These are phyloP conservation scores for Rickenella mellea DNA, from an alignment of 768 basidiomycete species.

Conservation along the genomic window DNA sequence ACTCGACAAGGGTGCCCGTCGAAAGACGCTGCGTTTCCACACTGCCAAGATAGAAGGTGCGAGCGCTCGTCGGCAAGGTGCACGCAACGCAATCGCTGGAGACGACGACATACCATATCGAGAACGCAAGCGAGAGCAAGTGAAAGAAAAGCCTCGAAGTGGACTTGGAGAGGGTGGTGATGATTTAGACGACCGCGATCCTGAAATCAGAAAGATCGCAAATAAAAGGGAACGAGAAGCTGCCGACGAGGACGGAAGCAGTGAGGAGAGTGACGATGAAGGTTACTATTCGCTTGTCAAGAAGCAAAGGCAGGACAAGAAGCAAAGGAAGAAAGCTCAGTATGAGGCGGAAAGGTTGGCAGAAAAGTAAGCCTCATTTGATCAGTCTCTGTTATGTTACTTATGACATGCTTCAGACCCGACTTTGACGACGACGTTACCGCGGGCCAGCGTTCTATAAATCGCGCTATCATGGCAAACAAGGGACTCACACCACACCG, in stretches of 20 bases:
- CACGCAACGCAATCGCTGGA: conserved; percentile 67
- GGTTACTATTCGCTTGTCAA: conserved; percentile 92
- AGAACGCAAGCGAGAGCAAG: conserved; percentile 55
- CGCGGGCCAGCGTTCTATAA: conserved; percentile 78
- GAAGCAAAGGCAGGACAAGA: conserved; percentile 57
- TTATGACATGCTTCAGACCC: conserved; percentile 15
- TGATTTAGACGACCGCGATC: conserved; percentile 54
- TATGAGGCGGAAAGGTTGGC: conserved; percentile 60
- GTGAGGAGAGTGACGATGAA: conserved; percentile 39
- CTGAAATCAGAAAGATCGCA: conserved; percentile 21
- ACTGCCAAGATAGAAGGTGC: conserved; percentile 85
- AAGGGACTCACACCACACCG: conserved; percentile 88
- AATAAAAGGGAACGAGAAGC: conserved; percentile 23
- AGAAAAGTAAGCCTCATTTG: conserved; percentile 37
- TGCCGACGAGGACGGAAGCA: conserved; percentile 26
- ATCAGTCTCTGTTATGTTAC: neutral
- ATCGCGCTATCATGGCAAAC: conserved; percentile 88
- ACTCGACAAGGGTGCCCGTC: conserved; percentile 74
- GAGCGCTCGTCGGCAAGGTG: conserved; percentile 63
- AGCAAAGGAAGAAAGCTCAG: conserved; percentile 70
- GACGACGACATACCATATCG: conserved; percentile 94
- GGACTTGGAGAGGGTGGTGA: conserved; percentile 47
- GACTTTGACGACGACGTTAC: conserved; percentile 28
- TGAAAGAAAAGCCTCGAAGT: conserved; percentile 41
- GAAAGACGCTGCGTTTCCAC: conserved; percentile 85